Percentiles rank a stretch among this genome's conserved stretches.
Evolutionary conservation across 345 rosid species (phyloP).

Genomic region (Conringia planisiliqua): DNA sequence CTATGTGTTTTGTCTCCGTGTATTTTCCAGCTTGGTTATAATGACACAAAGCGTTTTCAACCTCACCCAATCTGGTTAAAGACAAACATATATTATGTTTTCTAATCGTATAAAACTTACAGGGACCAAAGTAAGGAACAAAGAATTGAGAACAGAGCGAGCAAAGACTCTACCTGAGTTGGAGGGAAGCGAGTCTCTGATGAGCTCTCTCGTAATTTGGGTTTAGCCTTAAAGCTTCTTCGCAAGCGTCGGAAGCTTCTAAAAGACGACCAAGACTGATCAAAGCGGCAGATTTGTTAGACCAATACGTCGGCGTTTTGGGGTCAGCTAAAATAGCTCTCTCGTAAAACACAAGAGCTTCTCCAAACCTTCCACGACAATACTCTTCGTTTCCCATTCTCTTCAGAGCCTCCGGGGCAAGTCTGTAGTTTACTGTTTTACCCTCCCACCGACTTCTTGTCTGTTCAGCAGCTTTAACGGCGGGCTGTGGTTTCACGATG

Average conservation of each 20-base stretch:
- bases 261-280: slow-evolving; percentile 65
- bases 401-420: slow-evolving; percentile 65
- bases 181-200: slow-evolving; percentile 60
- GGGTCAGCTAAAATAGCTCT: slow-evolving; percentile 65
- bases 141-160: neutral
- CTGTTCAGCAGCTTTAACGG: slow-evolving; percentile 1
- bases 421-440: slow-evolving; percentile 26
- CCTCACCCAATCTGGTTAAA: slow-evolving; percentile 54
- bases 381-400: slow-evolving; percentile 74
- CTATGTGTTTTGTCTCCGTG: slow-evolving; percentile 36
- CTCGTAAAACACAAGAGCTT: slow-evolving; percentile 76
- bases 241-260: slow-evolving; percentile 74
- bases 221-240: slow-evolving; percentile 67
- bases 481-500: slow-evolving; percentile 48
- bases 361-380: slow-evolving; percentile 61
- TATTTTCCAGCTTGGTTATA: slow-evolving; percentile 42
- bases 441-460: slow-evolving; percentile 22
- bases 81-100: neutral
- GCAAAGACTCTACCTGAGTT: slow-evolving; percentile 43
- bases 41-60: slow-evolving; percentile 56
- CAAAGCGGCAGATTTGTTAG: slow-evolving; percentile 87
- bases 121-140: neutral
- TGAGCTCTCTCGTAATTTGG: slow-evolving; percentile 66
- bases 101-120: neutral
- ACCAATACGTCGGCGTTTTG: slow-evolving; percentile 62